A percentile compares a stretch with the other conserved stretches of the same genome.
Conservation (phyloP, 108 stramenopile genomes). For the Pseudonitzschia multiseries region DNA sequence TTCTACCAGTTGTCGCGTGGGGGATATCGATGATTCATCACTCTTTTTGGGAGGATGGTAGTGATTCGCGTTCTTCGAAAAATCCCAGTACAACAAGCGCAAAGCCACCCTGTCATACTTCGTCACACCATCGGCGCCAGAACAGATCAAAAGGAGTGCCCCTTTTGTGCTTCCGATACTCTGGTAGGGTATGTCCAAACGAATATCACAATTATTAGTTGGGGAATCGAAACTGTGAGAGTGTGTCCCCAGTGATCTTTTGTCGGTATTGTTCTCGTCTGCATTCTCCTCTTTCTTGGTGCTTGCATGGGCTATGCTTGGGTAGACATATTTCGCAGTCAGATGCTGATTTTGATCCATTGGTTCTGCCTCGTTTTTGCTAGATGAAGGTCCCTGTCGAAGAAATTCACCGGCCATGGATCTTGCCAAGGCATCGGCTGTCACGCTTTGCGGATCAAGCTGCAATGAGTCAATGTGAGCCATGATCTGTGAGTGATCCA, state of each 20-base stretch:
- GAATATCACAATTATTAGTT: not conserved
- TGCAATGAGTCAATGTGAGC: constrained; percentile 9
- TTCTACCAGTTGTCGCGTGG: not conserved
- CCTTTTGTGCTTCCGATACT: constrained; percentile 3
- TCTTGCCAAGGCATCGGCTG: not conserved
- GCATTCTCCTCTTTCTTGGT: constrained; percentile 11
- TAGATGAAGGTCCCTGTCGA: constrained; percentile 1
- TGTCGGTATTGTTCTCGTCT: not conserved
- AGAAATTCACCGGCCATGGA: constrained; percentile 1
- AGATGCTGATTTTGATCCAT: not conserved
- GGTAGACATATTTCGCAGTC: not conserved
- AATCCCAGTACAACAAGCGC: constrained; percentile 7
- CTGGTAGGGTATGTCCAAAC: constrained; percentile 1
- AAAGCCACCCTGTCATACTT: constrained; percentile 4
- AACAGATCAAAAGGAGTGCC: not conserved
- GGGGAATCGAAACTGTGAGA: not conserved
- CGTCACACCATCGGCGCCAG: not conserved
- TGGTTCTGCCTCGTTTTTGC: not conserved
- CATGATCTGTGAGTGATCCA: constrained; percentile 2
- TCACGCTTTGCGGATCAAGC: constrained; percentile 10
- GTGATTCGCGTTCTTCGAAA: constrained; percentile 2
- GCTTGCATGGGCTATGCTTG: not conserved
- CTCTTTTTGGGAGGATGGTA: not conserved
- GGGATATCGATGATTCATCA: not conserved
- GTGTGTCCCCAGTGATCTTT: too few relatives aligned